These are phyloP conservation scores for Lipomyces chichibuensis DNA, from an alignment of 805 yeast genomes.

Conservation along the genomic window DNA sequence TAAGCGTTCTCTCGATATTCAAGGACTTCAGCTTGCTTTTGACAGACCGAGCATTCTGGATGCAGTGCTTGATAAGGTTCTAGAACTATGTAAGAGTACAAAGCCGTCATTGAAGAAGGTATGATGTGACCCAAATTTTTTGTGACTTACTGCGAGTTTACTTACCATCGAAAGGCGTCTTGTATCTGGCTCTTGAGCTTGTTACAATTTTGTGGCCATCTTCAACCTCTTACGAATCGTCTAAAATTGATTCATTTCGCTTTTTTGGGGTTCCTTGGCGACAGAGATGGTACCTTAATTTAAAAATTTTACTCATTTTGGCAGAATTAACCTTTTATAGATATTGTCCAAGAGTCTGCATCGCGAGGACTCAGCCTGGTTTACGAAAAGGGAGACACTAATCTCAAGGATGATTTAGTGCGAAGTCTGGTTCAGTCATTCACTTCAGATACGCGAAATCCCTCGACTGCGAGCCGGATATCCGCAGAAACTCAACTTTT, in stretches of 20 bases:
- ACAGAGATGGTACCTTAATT: constrained; percentile 58
- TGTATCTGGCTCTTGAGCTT: constrained; percentile 86
- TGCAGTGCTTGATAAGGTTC: constrained; percentile 52
- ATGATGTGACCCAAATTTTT: constrained; percentile 36
- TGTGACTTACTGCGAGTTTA: not conserved
- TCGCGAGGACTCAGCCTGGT: constrained; percentile 82
- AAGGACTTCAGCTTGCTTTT: constrained; percentile 7
- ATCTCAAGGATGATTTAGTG: constrained; percentile 71
- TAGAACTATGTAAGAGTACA: constrained; percentile 60
- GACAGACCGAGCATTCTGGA: constrained; percentile 36
- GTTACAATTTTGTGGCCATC: constrained; percentile 69
- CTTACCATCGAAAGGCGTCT: constrained; percentile 46
- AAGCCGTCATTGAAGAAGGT: constrained; percentile 70
- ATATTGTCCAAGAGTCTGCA: constrained; percentile 88
- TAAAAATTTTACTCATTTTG: not conserved
- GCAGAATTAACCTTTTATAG: not conserved
- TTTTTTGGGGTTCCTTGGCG: constrained; percentile 78
- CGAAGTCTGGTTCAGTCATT: constrained; percentile 74
- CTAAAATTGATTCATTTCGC: constrained; percentile 69
- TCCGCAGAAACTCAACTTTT: constrained; percentile 81
- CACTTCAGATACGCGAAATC: constrained; percentile 57
- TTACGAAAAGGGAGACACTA: constrained; percentile 73
- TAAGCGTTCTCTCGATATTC: constrained; percentile 58
- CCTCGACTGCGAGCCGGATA: constrained; percentile 60
- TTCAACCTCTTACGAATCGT: constrained; percentile 46